Conservation (phyloP, 192 early-diverging fungal genomes). For the Mortierella hygrophila region DNA sequence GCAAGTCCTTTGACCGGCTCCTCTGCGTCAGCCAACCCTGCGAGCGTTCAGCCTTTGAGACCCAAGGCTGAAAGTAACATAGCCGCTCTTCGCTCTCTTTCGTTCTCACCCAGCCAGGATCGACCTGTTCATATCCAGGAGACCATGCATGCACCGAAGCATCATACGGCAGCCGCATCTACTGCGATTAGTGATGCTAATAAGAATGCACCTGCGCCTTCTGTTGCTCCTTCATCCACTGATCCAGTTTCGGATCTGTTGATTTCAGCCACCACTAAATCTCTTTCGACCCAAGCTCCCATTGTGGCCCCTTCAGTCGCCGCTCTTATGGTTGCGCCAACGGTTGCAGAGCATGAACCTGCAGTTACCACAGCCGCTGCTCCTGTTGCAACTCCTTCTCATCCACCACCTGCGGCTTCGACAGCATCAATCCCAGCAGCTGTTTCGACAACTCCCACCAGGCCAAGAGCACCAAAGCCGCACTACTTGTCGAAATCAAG, state of each 20-base stretch:
- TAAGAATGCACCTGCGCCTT: background rate
- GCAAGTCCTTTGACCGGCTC: background rate
- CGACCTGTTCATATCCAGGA: slow-evolving; percentile 32
- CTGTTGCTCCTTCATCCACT: background rate
- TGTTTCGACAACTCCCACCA: background rate
- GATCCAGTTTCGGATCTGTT: background rate
- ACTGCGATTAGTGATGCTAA: background rate
- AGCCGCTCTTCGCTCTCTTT: background rate
- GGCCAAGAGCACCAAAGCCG: background rate
- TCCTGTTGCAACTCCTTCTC: background rate
- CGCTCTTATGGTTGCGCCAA: background rate
- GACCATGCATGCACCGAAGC: background rate
- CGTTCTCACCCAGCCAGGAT: slow-evolving; percentile 49
- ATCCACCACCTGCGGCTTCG: background rate
- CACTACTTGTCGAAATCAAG: slow-evolving; percentile 21
- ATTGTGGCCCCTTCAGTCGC: too few relatives aligned
- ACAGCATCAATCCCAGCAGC: background rate
- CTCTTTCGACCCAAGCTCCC: too few relatives aligned
- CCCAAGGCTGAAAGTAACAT: background rate
- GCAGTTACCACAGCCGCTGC: background rate
- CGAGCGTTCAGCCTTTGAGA: background rate
- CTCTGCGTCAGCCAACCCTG: background rate
- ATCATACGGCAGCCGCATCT: background rate
- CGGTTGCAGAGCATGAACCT: background rate
- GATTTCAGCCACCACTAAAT: too few relatives aligned